Percentiles rank a stretch among this genome's conserved stretches.
Evolutionary conservation across 345 rosid genomes (phyloP).

Genomic region (Acer negundo): DNA sequence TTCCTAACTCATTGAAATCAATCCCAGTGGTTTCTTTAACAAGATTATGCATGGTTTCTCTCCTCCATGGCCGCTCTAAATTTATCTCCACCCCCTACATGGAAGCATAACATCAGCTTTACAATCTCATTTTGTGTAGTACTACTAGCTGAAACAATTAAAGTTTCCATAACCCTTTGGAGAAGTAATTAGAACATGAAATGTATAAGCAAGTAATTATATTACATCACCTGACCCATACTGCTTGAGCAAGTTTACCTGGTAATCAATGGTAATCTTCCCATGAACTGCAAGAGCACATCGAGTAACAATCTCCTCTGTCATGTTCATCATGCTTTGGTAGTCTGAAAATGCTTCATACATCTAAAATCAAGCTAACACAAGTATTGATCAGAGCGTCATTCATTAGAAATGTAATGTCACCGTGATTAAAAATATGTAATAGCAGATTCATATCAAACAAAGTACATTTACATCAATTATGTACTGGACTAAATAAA

Average conservation of each 20-base stretch:
- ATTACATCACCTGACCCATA: neutral
- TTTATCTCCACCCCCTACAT: constrained; percentile 76
- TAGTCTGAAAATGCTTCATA: constrained; percentile 96
- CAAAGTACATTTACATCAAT: constrained; percentile 16
- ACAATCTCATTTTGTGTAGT: constrained; percentile 10
- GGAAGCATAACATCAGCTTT: constrained; percentile 24
- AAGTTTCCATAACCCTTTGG: neutral
- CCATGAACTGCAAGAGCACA: constrained; percentile 85
- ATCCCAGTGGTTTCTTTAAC: constrained; percentile 77
- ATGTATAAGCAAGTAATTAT: neutral
- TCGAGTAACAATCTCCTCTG: constrained; percentile 77
- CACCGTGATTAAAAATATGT: neutral
- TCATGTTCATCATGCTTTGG: constrained; percentile 89
- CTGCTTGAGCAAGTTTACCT: constrained; percentile 43
- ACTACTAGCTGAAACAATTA: constrained; percentile 13
- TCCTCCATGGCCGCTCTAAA: constrained; percentile 89
- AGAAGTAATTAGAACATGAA: constrained; percentile 4
- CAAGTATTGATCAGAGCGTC: constrained; percentile 28
- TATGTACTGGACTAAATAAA: neutral
- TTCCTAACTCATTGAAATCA: constrained; percentile 56
- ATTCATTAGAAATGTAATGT: constrained; percentile 1
- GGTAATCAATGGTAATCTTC: constrained; percentile 77
- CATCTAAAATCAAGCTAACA: constrained; percentile 59
- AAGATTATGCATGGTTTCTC: constrained; percentile 96
- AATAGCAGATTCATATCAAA: constrained; percentile 20